phyloP scores from a whole-genome alignment of 2,329 filamentous ascomycete genomes.

The Monilinia fructigena region DNA sequence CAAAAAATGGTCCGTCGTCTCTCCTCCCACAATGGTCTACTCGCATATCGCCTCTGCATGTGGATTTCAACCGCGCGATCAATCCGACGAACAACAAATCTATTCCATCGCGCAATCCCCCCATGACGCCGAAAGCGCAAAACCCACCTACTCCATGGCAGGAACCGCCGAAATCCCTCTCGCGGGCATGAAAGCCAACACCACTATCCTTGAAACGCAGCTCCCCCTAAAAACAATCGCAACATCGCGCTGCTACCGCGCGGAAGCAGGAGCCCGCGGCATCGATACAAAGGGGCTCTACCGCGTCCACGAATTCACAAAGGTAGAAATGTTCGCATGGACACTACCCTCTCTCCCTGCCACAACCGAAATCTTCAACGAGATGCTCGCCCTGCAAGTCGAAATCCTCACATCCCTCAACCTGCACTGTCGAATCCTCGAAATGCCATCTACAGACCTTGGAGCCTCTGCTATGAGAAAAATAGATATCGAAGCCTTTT shows the following conservation, averaged over 20 bases:
- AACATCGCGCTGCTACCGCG: constrained; percentile 88
- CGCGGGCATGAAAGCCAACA: constrained; percentile 82
- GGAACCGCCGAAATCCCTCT: constrained; percentile 95
- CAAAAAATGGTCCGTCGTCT: constrained; percentile 75
- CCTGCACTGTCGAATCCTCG: constrained; percentile 82
- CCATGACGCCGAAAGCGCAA: constrained; percentile 56
- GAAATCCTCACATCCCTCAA: constrained; percentile 76
- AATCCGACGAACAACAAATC: constrained; percentile 87
- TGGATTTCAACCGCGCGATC: constrained; percentile 90
- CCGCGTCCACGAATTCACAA: constrained; percentile 97
- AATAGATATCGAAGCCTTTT: constrained; percentile 90
- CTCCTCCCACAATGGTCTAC: constrained; percentile 89
- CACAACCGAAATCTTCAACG: constrained; percentile 66
- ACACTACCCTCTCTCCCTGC: constrained; percentile 55
- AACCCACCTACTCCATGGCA: constrained; percentile 72
- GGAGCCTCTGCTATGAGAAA: constrained; percentile 86
- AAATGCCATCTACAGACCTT: constrained; percentile 87
- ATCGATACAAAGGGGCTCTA: constrained; percentile 92
- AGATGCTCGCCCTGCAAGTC: constrained; percentile 83
- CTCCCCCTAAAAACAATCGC: constrained; percentile 80
- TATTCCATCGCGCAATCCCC: constrained; percentile 72
- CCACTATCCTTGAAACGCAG: constrained; percentile 60
- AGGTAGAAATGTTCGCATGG: constrained; percentile 98
- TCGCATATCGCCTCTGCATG: constrained; percentile 86
- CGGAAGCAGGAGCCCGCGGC: constrained; percentile 87